Evolutionary conservation across 2,329 filamentous ascomycete species (phyloP), one percentile per base, ranked within the genome.

Genomic region (Pezicula radicicola): DNA sequence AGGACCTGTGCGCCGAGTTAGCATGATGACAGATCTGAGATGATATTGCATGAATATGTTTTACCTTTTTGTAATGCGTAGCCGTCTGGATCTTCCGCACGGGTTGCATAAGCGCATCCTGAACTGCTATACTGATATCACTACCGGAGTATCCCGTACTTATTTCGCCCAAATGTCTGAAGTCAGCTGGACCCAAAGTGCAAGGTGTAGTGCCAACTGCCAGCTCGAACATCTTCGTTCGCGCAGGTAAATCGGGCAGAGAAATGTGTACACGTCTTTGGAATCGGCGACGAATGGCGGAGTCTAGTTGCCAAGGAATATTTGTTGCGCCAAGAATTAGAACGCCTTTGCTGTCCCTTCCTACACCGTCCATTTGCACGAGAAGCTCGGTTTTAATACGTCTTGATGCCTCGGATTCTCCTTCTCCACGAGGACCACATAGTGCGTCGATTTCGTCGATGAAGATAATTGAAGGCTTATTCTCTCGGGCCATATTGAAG

Each of bases 321-420:
- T 99, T 99, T 51, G 94, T 99, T 49, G 94, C 94, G 55, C 94
- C 94, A 3, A 99, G 82, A 39, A 99, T 95, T 21, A 99, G 77
- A 8, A 99, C 93, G 18, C 93, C 94, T 64, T 88, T 91, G 56
- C 88, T 93, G 71, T 99, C 94, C 57, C 95, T 93, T 57, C 94
- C 95, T 9, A 99, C 94, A 73, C 94, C 95, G 64, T 99, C 94
- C 94, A 99, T 99, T 72, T 99, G 94, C 16, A 99, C 93, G 13
- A 99, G 84, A 65, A 99, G 85, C 72, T 99, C 94, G 1, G 94
- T 99, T 75, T 99, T 99, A 79, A 99, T 99, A 69, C 94, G 88
- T 55, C 94, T 84, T 48, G 92, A 97, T 1, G 95, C 94, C 77
- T 99, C 94, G 1, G 92, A 97, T 75, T 99, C 95, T 68, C 94